A percentile compares a stretch with the other conserved stretches of the same genome.
Evolutionary conservation across 805 yeast species (phyloP).

Genomic region (Cyberlindnera sargentensis): DNA sequence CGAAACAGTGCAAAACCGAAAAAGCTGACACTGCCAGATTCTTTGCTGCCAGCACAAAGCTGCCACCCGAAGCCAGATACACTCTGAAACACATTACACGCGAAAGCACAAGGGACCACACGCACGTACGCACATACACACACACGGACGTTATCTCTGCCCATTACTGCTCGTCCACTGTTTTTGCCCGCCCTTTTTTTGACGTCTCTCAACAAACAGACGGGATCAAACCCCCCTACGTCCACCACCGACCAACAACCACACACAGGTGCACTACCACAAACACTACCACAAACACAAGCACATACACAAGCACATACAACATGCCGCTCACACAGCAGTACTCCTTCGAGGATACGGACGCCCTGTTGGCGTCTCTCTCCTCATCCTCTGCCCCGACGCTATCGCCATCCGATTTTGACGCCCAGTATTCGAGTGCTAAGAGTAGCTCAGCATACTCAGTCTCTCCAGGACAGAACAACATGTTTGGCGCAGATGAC

Average conservation of each 20-base stretch:
- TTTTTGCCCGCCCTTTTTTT: too few species aligned
- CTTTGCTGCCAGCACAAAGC: too few species aligned
- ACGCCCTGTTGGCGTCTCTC: slow-evolving; percentile 22
- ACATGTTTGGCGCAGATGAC: slow-evolving; percentile 11
- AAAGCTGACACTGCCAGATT: too few species aligned
- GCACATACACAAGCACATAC: neutral
- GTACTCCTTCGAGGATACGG: slow-evolving; percentile 24
- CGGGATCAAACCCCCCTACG: too few species aligned
- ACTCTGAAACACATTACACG: neutral
- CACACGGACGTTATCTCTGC: neutral
- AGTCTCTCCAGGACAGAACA: slow-evolving; percentile 16
- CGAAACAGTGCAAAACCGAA: too few species aligned
- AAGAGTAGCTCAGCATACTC: slow-evolving; percentile 16
- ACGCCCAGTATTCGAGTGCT: slow-evolving; percentile 11
- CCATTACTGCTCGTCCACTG: too few species aligned
- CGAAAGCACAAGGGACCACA: neutral
- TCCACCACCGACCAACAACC: too few species aligned
- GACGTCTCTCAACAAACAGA: too few species aligned
- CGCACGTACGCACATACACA: neutral
- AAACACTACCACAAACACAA: neutral
- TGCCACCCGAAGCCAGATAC: too few species aligned
- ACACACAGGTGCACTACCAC: neutral
- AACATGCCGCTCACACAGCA: neutral
- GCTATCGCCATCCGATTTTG: slow-evolving; percentile 19
- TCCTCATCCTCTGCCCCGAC: slow-evolving; percentile 18